Base-by-base conservation (phyloP, 768 basidiomycete species). In the Tricholoma sp. region DNA sequence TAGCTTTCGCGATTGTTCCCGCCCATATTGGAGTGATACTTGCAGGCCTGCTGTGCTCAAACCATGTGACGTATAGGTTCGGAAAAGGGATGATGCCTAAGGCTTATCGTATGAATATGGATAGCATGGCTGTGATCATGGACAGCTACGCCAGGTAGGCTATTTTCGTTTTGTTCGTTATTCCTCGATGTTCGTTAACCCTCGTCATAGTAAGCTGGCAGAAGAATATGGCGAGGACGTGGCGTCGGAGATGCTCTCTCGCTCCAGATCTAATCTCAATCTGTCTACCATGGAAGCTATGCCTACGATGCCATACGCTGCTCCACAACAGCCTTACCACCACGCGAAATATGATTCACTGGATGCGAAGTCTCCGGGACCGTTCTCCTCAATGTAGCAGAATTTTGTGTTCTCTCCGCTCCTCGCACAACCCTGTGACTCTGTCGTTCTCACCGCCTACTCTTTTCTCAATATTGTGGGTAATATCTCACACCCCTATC, bases 71-170 rank as follows among this genome's bases (percentile, higher is more conserved):
- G 29, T 91, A 91, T 68, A 78, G 90, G 52, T 92, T 92, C 69
- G 89, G 89, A 8, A 92, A 91, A 74, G 90, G 91, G 57, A 85
- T 91, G 83, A 90, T 87, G 79, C 90, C 89, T 57, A 88, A 89
- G 75, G 83, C 86, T 13, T 92, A 93, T 70, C 77, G 89, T 39
- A 75, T 92, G 42, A 85, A 83, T 71, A 72, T 82, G 76, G 80
- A 77, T 56, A 85, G 81, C 57, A 88, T 91, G 85, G 87, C 86
- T 2, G 78, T 88, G 52, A 89, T 93, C 67, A 86, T 91, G 87
- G 90, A 93, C 60, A 85, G 86, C 57, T 91, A 90, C 66, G 88
- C 88, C 13, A 85, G 77, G 89, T 90, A 60, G 32, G 77, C 74
- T 33, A 9, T 37, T 34, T 74, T 7, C 49, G 20, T n/a, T 55